Conservation (phyloP, 108 stramenopile species). For the Seminavis robusta region DNA sequence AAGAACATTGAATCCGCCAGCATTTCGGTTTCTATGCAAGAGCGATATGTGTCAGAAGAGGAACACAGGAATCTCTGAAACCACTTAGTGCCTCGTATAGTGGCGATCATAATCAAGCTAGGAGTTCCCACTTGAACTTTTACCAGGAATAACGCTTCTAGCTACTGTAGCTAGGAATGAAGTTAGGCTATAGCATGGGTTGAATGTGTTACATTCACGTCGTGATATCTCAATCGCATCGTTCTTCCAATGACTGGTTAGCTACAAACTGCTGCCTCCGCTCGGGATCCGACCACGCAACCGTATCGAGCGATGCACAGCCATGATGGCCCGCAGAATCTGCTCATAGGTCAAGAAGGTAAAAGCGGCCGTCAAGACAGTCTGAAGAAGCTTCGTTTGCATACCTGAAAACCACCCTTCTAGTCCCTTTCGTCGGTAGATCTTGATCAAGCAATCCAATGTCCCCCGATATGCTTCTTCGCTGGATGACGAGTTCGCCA, state of each 20-base stretch:
- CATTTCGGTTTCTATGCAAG: no score
- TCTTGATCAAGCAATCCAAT: constrained; percentile 58
- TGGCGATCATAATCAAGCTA: no score
- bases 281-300: no score
- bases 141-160: background rate
- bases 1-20: no score
- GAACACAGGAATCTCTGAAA: no score
- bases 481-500: background rate
- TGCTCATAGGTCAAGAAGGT: constrained; percentile 92
- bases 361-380: constrained; percentile 84
- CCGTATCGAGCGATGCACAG: background rate
- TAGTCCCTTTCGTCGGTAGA: constrained; percentile 37
- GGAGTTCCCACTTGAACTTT: background rate
- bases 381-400: constrained; percentile 88
- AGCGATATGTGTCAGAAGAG: no score
- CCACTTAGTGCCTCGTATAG: no score
- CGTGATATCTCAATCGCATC: background rate
- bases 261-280: background rate
- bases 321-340: constrained; percentile 42
- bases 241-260: background rate
- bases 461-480: constrained; percentile 46
- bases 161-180: background rate
- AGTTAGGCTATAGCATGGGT: background rate
- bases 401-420: constrained; percentile 80
- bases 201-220: background rate